Conservation (phyloP, 768 basidiomycete genomes). For the Arthromyces matolae region DNA sequence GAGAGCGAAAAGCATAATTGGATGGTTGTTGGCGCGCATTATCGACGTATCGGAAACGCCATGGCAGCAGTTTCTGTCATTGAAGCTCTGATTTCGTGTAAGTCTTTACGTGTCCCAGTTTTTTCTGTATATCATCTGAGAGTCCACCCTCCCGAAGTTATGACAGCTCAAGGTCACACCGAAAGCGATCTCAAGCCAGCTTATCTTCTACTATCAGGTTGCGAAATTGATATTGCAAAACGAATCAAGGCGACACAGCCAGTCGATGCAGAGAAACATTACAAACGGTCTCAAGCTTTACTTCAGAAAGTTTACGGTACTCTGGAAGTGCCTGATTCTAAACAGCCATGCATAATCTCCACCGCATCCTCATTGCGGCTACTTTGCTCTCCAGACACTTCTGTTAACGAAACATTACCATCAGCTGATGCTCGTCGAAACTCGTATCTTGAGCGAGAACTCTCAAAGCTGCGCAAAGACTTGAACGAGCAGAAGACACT, state of each 20-base stretch:
- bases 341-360: neutral
- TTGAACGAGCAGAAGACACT: constrained; percentile 24
- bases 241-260: constrained; percentile 20
- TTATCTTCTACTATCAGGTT: constrained; percentile 50
- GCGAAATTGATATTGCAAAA: constrained; percentile 46
- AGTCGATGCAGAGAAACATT: constrained; percentile 30
- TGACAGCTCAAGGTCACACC: constrained; percentile 33
- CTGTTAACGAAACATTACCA: neutral
- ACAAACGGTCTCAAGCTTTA: constrained; percentile 38
- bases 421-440: neutral
- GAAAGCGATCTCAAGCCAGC: constrained; percentile 43
- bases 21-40: constrained; percentile 52
- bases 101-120: neutral
- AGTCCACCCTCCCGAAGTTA: too few species aligned
- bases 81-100: constrained; percentile 46
- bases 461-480: constrained; percentile 35
- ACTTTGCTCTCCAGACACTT: neutral
- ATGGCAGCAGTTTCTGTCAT: constrained; percentile 41
- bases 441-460: constrained; percentile 30
- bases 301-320: constrained; percentile 48
- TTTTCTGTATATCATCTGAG: too few species aligned
- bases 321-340: neutral
- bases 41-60: constrained; percentile 47
- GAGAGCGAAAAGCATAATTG: constrained; percentile 48
- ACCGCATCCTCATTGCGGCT: neutral